phyloP scores from a whole-genome alignment of 2,329 filamentous ascomycete species.

The Cyphellophora attinorum region DNA sequence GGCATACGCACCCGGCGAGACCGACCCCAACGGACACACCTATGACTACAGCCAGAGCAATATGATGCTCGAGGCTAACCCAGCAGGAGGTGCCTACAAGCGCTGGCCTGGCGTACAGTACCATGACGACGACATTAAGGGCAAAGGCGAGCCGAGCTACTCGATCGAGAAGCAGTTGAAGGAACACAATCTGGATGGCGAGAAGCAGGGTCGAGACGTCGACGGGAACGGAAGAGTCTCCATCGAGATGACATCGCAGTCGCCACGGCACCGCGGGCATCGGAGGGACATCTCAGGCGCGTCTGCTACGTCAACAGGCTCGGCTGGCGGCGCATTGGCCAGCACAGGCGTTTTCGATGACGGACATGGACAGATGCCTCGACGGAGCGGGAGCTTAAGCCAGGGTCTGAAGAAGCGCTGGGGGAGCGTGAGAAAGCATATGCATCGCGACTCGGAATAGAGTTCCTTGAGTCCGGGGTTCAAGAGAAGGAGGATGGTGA shows the following conservation, averaged over 20 bases:
- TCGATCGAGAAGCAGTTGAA: constrained; percentile 60
- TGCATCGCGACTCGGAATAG: constrained; percentile 1
- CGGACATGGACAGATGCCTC: constrained; percentile 4
- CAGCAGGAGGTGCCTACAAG: constrained; percentile 64
- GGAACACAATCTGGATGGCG: constrained; percentile 36
- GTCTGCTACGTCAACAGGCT: background rate
- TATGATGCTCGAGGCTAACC: constrained; percentile 64
- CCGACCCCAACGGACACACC: constrained; percentile 57
- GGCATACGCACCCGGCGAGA: constrained; percentile 61
- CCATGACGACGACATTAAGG: constrained; percentile 67
- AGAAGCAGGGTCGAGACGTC: constrained; percentile 1
- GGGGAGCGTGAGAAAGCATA: constrained; percentile 16
- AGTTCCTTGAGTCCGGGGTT: too few relatives aligned
- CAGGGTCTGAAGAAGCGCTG: constrained; percentile 17
- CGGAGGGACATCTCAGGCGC: background rate
- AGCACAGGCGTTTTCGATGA: constrained; percentile 8
- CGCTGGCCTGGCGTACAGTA: constrained; percentile 60
- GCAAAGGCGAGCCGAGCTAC: constrained; percentile 70
- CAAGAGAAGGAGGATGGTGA: too few relatives aligned
- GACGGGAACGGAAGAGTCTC: constrained; percentile 5
- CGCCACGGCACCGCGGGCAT: constrained; percentile 4
- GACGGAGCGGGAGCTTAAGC: constrained; percentile 14
- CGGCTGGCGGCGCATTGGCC: background rate
- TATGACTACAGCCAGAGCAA: constrained; percentile 85
- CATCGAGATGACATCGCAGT: constrained; percentile 16